Base-by-base conservation (phyloP, 129 eudicot species). In the Flaveria bidentis region DNA sequence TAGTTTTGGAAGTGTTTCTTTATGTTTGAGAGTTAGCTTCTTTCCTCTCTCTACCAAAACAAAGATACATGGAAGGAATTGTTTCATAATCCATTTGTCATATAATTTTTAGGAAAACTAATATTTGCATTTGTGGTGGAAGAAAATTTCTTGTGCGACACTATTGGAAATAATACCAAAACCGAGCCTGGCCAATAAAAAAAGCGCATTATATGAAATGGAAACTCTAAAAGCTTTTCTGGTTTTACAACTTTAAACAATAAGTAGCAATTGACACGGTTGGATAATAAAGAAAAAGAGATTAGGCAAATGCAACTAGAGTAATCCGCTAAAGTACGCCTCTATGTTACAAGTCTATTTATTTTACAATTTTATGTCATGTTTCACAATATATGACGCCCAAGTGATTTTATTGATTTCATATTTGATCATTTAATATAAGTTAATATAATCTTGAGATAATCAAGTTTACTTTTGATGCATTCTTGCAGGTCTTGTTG, bases 401-500 rank as follows among this genome's bases (percentile, higher is more conserved):
- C 39, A 36, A 65, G 56, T 36, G 80, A n/a, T 4, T 44, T 74
- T 67, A 18, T 67, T 41, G 74, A 39, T n/a, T 41, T 67, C 47
- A 25, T 61, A 61, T 67, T 53, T 67, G 57, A 77, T 67, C 67
- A 77, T 41, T 17, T 77, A 25, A 57, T 69, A 13, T 80, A 46
- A 64, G 74, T 73, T 72, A 30, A 53, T 51, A 72, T 41, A 42
- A 51, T n/a, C 39, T 7, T 26, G 36, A 45, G 64, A 18, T 75
- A 67, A 53, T 55, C 44, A 51, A 4, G 26, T 69, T 56, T 69
- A 76, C 28, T 36, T 56, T 50, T 47, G 55, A 56, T 5, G 18
- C 46, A 23, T 76, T 62, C 15, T 78, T 80, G 76, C 90, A 88
- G 94, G 84, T 84, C 47, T 70, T 88, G 44, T 62, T 62, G 78